phyloP scores from a whole-genome alignment of 352 stramenopile genomes.

The Phytophthora multivora region DNA sequence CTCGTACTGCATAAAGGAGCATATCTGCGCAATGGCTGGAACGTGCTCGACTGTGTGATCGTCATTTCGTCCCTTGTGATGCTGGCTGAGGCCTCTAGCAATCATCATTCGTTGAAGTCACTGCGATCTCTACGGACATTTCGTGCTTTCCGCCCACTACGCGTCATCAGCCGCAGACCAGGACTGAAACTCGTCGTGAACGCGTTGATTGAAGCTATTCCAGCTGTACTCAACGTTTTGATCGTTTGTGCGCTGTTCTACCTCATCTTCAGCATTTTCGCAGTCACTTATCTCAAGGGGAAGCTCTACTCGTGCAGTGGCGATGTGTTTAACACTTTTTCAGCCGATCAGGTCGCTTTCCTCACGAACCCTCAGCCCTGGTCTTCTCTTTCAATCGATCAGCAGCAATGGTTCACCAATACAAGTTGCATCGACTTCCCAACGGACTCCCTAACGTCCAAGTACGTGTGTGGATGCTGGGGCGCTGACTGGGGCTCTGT shows the following conservation, averaged over 20 bases:
- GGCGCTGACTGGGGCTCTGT: constrained; percentile 47
- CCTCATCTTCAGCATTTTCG: constrained; percentile 95
- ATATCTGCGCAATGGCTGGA: constrained; percentile 90
- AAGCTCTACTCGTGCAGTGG: constrained; percentile 80
- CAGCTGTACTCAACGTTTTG: constrained; percentile 84
- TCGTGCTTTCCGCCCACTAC: constrained; percentile 87
- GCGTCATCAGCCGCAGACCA: constrained; percentile 86
- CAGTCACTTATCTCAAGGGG: constrained; percentile 94
- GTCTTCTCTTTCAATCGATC: constrained; percentile 30
- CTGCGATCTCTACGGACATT: constrained; percentile 84
- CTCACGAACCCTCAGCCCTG: constrained; percentile 50
- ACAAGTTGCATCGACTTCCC: constrained; percentile 14
- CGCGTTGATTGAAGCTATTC: constrained; percentile 86
- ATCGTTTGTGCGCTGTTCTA: constrained; percentile 93
- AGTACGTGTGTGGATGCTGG: constrained; percentile 71
- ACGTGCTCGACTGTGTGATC: constrained; percentile 89
- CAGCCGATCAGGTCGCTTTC: constrained; percentile 46
- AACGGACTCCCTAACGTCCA: constrained; percentile 60
- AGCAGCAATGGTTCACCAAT: constrained; percentile 60
- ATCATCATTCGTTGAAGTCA: constrained; percentile 54
- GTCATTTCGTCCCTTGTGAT: constrained; percentile 81
- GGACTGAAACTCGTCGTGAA: constrained; percentile 92
- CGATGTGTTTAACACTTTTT: constrained; percentile 54
- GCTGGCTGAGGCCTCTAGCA: constrained; percentile 46
- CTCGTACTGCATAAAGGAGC: constrained; percentile 66